Base-by-base conservation (phyloP, 176 grass and related monocot species). In the Cocos nucifera region DNA sequence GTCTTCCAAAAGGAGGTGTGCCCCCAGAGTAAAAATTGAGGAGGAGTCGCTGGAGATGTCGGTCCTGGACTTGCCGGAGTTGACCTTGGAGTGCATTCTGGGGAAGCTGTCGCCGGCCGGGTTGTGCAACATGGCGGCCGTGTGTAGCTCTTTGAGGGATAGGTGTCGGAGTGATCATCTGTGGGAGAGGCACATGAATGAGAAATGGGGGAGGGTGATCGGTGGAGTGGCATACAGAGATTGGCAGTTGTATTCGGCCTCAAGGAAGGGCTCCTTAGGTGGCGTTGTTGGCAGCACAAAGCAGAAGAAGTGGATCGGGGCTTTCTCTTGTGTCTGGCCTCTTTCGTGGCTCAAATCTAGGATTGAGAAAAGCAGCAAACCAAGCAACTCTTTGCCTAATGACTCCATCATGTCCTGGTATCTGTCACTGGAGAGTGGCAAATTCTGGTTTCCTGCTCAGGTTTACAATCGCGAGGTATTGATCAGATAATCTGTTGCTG, bases 391-490 rank as follows among this genome's bases (percentile, higher is more conserved):
- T 64, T 67, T 76, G 69, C 77, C 72, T 18, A 87, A 80, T 19
- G 75, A 83, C 70, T 86, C 93, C 21, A 5, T 92, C 50, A 92
- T 92, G 93, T 80, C 87, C 22, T 80, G 84, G 79, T 98, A 98
- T 48, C 75, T 86, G 17, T 82, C 85, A 64, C 56, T 98, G 73
- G 78, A 98, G 61, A 83, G 70, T 54, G 88, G 93, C 58, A 85
- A 78, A 35, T 86, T 89, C 51, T 92, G 84, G 87, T 98, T 98
- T 62, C 93, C 93, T 14, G 87, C 87, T 53, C 93, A 98, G 49
- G 93, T 98, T 54, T 98, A 98, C 84, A 98, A 98, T 69, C 84
- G 93, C 56, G 93, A 98, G 93, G 93, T 98, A 85, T 65, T 7
- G 30, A 21, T 63, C 29, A 21, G 29, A 48, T 35, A 35, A 35